phyloP scores from a whole-genome alignment of 768 basidiomycete genomes.

The Agrocybe pediades region DNA sequence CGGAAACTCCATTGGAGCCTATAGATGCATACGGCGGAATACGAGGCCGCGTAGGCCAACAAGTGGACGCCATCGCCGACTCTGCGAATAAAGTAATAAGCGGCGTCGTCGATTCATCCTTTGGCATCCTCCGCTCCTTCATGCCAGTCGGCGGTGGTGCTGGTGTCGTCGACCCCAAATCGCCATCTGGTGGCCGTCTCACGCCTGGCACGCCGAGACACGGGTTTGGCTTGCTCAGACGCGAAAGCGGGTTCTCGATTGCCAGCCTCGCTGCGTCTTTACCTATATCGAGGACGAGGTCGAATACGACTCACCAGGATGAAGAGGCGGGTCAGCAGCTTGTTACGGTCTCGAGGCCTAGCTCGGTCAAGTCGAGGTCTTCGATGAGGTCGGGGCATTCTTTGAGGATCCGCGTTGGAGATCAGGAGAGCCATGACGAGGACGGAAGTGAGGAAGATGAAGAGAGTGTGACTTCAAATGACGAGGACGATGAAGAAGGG shows the following conservation, averaged over 20 bases:
- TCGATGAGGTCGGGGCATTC: constrained; percentile 36
- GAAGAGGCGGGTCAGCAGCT: constrained; percentile 51
- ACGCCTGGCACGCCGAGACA: constrained; percentile 33
- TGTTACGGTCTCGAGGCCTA: constrained; percentile 45
- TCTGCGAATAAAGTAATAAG: constrained; percentile 83
- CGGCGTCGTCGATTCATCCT: constrained; percentile 89
- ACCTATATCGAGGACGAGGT: constrained; percentile 45
- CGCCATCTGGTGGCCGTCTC: constrained; percentile 14
- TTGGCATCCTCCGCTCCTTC: constrained; percentile 82
- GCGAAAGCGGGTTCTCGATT: constrained; percentile 83
- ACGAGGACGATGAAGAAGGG: constrained; percentile 36
- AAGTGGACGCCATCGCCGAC: constrained; percentile 78
- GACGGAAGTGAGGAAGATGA: constrained; percentile 41
- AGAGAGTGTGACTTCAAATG: constrained; percentile 36
- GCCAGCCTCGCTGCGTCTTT: constrained; percentile 70
- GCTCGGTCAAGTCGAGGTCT: constrained; percentile 32
- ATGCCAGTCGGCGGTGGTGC: no score
- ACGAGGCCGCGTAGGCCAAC: constrained; percentile 76
- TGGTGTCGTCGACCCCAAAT: constrained; percentile 7
- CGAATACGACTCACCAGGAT: constrained; percentile 22
- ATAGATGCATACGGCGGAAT: constrained; percentile 54
- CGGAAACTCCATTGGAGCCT: constrained; percentile 44
- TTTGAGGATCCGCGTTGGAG: constrained; percentile 33
- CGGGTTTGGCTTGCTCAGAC: constrained; percentile 68
- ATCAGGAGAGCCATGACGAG: constrained; percentile 29